These are phyloP conservation scores for Combretum micranthum DNA, from an alignment of 345 rosid genomes.

Conservation along the genomic window DNA sequence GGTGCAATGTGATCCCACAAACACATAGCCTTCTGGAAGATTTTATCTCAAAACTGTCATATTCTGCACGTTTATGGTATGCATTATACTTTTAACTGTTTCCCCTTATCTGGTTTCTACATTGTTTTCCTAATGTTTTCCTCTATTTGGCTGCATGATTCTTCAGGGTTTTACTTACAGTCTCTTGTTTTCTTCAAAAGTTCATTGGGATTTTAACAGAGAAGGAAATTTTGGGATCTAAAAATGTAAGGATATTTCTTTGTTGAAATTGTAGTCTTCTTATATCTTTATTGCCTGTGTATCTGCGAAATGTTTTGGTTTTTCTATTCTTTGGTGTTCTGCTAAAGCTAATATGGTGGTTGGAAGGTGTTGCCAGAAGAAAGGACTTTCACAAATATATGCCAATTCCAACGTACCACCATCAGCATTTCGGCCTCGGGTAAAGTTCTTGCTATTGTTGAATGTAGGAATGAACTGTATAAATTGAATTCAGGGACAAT, in stretches of 20 bases:
- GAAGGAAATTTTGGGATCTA: conserved; percentile 56
- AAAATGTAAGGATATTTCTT: conserved; percentile 44
- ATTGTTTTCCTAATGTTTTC: neutral
- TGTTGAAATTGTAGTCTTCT: neutral
- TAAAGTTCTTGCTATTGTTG: conserved; percentile 9
- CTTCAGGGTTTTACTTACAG: conserved; percentile 61
- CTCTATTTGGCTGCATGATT: neutral
- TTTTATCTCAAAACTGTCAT: conserved; percentile 57
- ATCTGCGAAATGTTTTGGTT: neutral
- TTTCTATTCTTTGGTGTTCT: conserved; percentile 9
- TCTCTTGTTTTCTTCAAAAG: conserved; percentile 56
- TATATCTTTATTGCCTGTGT: conserved; percentile 6
- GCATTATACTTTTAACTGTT: neutral
- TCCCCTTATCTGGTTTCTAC: neutral
- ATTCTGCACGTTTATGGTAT: conserved; percentile 79
- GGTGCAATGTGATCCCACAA: conserved; percentile 45
- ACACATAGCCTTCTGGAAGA: conserved; percentile 44
- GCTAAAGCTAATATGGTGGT: conserved; percentile 32
- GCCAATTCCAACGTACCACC: conserved; percentile 43
- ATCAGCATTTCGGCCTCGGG: conserved; percentile 58
- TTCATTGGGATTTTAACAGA: conserved; percentile 45
- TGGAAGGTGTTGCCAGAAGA: conserved; percentile 56
- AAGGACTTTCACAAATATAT: conserved; percentile 65
- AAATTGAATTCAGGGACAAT: conserved; percentile 17
- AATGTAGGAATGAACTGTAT: neutral